phyloP scores from a whole-genome alignment of 2,329 filamentous ascomycete species.

The Fonsecaea erecta region DNA sequence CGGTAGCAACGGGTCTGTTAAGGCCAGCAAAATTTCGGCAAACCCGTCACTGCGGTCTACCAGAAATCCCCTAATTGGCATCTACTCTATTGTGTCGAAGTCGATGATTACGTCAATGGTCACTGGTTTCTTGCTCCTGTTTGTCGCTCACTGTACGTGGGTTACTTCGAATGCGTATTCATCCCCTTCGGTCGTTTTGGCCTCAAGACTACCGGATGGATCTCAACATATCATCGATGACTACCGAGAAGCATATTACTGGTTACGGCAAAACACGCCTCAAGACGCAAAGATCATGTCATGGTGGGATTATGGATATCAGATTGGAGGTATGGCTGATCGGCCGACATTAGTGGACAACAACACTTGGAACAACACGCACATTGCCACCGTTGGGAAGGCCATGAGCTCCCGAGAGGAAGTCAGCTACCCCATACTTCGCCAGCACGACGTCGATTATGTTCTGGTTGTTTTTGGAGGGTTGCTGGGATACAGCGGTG shows the following conservation, averaged over 20 bases:
- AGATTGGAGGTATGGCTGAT: slow-evolving; percentile 99
- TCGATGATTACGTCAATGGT: slow-evolving; percentile 72
- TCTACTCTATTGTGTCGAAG: slow-evolving; percentile 83
- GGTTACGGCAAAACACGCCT: slow-evolving; percentile 95
- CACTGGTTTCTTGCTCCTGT: slow-evolving; percentile 82
- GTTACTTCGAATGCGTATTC: slow-evolving; percentile 99
- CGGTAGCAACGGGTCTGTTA: slow-evolving; percentile 44
- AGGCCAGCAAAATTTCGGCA: slow-evolving; percentile 61
- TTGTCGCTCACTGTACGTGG: slow-evolving; percentile 98
- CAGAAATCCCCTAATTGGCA: slow-evolving; percentile 75
- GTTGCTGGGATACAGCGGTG: slow-evolving; percentile 93
- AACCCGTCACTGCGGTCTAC: slow-evolving; percentile 69
- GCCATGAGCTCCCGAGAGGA: slow-evolving; percentile 98
- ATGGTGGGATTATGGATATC: slow-evolving; percentile 99
- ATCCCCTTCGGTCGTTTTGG: slow-evolving; percentile 93
- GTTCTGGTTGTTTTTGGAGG: slow-evolving; percentile 97
- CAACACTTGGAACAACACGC: slow-evolving; percentile 99
- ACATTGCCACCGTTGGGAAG: slow-evolving; percentile 98
- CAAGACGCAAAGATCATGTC: slow-evolving; percentile 98
- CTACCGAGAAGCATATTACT: slow-evolving; percentile 99
- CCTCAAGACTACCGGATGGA: slow-evolving; percentile 88
- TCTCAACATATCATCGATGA: slow-evolving; percentile 99
- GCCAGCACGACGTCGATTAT: slow-evolving; percentile 98
- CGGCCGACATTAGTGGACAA: slow-evolving; percentile 97
- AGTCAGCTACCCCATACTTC: slow-evolving; percentile 97